Conservation (phyloP, 306 rosid species). For the Ceratonia siliqua region DNA sequence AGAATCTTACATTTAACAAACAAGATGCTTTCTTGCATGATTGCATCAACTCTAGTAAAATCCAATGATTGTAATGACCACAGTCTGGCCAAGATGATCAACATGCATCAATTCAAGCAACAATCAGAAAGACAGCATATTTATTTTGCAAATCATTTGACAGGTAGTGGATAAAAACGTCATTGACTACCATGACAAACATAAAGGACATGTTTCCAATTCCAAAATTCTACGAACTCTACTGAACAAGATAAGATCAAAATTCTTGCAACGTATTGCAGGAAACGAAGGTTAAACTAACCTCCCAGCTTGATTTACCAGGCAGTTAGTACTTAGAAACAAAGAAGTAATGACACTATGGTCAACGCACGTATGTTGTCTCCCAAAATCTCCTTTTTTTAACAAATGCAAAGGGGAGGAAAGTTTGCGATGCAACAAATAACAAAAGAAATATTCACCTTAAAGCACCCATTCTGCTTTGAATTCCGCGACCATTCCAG, state of each 20-base stretch:
- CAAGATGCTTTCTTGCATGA: background rate
- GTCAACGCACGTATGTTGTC: background rate
- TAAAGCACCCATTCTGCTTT: slow-evolving; percentile 60
- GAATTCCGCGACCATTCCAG: slow-evolving; percentile 81
- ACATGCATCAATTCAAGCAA: slow-evolving; percentile 8
- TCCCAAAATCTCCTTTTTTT: no score
- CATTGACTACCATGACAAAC: background rate
- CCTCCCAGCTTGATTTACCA: background rate
- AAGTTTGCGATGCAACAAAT: background rate
- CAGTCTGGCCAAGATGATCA: background rate
- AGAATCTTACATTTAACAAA: background rate
- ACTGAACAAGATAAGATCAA: background rate
- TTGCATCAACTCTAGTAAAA: background rate
- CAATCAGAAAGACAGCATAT: background rate
- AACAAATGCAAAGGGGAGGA: background rate
- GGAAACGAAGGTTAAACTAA: background rate
- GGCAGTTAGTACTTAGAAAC: background rate
- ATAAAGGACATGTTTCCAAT: background rate
- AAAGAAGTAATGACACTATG: background rate
- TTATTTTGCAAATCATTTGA: background rate
- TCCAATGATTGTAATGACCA: background rate
- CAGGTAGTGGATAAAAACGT: background rate
- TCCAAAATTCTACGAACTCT: background rate
- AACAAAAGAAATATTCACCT: slow-evolving; percentile 48
- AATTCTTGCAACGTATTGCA: background rate